Evolutionary conservation across 2,329 filamentous ascomycete species (phyloP), one percentile per base, ranked within the genome.

Genomic region (Trichophyton verrucosum): DNA sequence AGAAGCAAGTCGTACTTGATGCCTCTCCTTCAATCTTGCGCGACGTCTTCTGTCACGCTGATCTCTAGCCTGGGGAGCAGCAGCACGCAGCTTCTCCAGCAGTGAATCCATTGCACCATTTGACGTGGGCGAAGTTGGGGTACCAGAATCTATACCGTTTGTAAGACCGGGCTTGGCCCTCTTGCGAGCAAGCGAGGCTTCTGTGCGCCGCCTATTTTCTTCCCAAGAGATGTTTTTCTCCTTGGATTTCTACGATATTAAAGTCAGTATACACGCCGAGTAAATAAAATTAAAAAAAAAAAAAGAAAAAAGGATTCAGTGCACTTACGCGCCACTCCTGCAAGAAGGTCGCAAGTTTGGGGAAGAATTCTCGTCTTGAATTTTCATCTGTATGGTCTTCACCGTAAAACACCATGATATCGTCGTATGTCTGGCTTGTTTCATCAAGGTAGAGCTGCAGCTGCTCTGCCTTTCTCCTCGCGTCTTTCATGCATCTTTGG

Each of bases 31-130:
- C 67, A 97, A 82, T 60, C 92, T 82, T 44, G 91, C 91, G 66
- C 92, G 84, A 62, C 92, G 84, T 64, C 94, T 85, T 67, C 91
- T 85, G 73, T 97, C 94, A 69, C 92, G 84, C 73, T 95, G 88
- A 72, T 96, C 91, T 72, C 89, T 82, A 30, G 89, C 84, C 76
- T 96, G 89, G 33, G 94, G 92, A 61, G 91, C 92, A 0, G 94
- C 94, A 61, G 91, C 91, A 61, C 94, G 87, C 61, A 99, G 79
- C 75, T 97, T 97, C 82, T 96, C 90, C 57, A 99, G 83, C 24
- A 99, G 78, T 46, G 88, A 89, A 76, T 99, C 94, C 91, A 99
- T 97, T 59, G 91, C 94, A 60, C 92, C 94, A 5, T 89, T 90
- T 61, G 84, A 86, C 36, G 82, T 81, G 24, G 89, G 87, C 2